A percentile compares a stretch with the other conserved stretches of the same genome.
phyloP scores from a whole-genome alignment of 2,329 filamentous ascomycete species.

The Claviceps cyperi region DNA sequence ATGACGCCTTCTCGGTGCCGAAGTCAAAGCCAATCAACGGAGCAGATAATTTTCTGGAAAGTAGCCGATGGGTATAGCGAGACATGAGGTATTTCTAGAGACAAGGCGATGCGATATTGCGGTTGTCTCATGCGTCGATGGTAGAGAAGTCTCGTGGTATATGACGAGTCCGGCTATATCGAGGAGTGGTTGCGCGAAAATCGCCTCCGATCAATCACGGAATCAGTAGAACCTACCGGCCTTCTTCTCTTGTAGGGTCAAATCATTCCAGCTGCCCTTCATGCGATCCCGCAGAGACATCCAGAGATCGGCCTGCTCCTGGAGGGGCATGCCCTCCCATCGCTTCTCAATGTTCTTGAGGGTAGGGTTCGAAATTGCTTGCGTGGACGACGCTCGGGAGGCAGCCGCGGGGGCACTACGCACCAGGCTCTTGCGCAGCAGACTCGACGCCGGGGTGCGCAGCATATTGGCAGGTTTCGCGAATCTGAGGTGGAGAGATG shows the following conservation, averaged over 20 bases:
- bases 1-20: neutral
- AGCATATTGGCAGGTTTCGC: constrained; percentile 29
- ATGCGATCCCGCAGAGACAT: constrained; percentile 96
- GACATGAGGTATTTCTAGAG: neutral
- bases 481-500: constrained; percentile 9
- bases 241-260: constrained; percentile 97
- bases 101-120: neutral
- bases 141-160: constrained; percentile 6
- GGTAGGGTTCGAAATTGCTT: constrained; percentile 94
- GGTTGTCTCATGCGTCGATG: neutral
- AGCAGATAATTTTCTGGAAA: neutral
- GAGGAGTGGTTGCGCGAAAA: constrained; percentile 20
- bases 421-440: constrained; percentile 36
- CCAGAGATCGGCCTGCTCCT: constrained; percentile 99
- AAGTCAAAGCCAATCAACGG: neutral
- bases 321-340: constrained; percentile 94
- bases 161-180: constrained; percentile 13
- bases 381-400: constrained; percentile 48
- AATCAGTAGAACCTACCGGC: constrained; percentile 53
- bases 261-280: constrained; percentile 93
- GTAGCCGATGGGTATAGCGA: neutral
- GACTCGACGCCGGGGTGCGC: constrained; percentile 37
- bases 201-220: constrained; percentile 5
- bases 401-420: constrained; percentile 29
- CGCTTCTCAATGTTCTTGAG: constrained; percentile 98